Conservation (phyloP, 768 basidiomycete species). For the Podaxis sp. region DNA sequence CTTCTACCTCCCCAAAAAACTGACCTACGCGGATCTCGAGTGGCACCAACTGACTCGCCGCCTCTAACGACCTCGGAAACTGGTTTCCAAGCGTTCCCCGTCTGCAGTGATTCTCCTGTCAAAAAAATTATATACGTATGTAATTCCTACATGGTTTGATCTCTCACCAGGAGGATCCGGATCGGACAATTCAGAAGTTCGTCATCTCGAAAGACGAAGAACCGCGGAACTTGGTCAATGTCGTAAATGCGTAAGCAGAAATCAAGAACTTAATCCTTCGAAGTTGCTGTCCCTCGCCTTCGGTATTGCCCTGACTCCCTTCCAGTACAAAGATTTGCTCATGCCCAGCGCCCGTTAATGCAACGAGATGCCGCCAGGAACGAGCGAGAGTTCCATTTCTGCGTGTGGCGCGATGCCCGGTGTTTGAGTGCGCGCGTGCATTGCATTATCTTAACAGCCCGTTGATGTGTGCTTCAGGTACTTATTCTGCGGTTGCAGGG, state of each 20-base stretch:
- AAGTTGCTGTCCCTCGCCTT: background rate
- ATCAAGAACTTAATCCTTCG: background rate
- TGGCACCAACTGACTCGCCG: background rate
- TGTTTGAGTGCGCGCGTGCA: too few species aligned
- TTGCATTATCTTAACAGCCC: background rate
- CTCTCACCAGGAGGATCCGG: slow-evolving; percentile 1
- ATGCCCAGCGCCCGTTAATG: background rate
- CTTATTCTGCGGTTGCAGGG: background rate
- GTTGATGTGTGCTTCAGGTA: background rate
- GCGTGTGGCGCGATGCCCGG: background rate
- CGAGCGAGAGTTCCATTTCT: background rate
- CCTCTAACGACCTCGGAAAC: slow-evolving; percentile 5
- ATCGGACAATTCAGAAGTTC: slow-evolving; percentile 10
- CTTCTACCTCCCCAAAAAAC: background rate
- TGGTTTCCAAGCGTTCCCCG: background rate
- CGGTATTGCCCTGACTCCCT: background rate
- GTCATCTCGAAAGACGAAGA: background rate
- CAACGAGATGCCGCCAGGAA: background rate
- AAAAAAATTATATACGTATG: background rate
- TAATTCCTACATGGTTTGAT: background rate
- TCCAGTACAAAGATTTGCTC: background rate
- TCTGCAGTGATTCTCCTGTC: slow-evolving; percentile 5
- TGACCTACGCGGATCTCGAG: background rate
- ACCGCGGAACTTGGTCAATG: background rate
- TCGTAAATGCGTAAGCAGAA: background rate